Percentiles rank a stretch among this genome's conserved stretches.
Evolutionary conservation across 306 rosid species (phyloP).

Genomic region (Neltuma alba): DNA sequence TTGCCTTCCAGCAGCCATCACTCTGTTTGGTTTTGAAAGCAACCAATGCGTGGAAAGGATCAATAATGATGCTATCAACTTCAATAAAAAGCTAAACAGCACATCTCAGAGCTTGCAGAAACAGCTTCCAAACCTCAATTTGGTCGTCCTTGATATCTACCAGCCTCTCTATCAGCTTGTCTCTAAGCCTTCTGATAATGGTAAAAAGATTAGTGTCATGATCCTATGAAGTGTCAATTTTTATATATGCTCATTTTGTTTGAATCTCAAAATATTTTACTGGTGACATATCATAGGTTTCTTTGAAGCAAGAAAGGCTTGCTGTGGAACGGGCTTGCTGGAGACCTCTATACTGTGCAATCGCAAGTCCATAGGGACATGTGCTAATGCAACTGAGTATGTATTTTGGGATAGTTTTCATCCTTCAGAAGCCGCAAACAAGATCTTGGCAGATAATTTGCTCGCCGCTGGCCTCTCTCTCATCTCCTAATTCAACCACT

Average conservation of each 20-base stretch:
- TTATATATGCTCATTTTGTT: background rate
- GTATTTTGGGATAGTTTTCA: conserved; percentile 86
- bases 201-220: conserved; percentile 23
- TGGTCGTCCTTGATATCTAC: conserved; percentile 64
- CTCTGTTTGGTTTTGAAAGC: conserved; percentile 54
- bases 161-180: conserved; percentile 58
- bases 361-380: conserved; percentile 54
- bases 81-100: conserved; percentile 56
- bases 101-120: conserved; percentile 57
- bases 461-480: conserved; percentile 54
- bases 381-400: conserved; percentile 73
- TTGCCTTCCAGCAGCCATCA: conserved; percentile 62
- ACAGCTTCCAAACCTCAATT: conserved; percentile 54
- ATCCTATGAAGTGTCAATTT: background rate
- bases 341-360: conserved; percentile 73
- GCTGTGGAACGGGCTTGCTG: conserved; percentile 74
- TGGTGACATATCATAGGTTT: conserved; percentile 52
- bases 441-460: conserved; percentile 47
- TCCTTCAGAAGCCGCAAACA: conserved; percentile 68
- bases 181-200: conserved; percentile 58
- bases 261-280: background rate
- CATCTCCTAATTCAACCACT: conserved; percentile 37
- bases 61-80: conserved; percentile 53
- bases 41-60: conserved; percentile 52
- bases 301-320: conserved; percentile 63